Percentiles rank a stretch among this genome's conserved stretches.
Conservation (phyloP, 768 basidiomycete species). For the Porphyrellus cyaneotinctus region DNA sequence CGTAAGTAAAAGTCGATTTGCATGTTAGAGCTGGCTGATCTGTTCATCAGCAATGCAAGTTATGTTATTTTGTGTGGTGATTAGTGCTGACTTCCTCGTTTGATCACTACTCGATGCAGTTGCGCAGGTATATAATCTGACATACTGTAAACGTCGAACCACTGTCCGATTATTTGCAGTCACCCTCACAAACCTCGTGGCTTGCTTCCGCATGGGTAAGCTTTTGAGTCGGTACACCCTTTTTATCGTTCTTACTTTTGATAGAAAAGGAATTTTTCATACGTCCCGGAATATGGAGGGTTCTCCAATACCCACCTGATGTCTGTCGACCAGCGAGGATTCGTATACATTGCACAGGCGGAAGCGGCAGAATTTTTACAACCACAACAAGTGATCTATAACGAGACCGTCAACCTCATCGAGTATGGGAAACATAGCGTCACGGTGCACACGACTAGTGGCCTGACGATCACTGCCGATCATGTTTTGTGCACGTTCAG, state of each 20-base stretch:
- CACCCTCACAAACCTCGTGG: constrained; percentile 61
- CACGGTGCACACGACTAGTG: constrained; percentile 43
- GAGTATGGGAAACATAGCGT: constrained; percentile 44
- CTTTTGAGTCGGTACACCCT: neutral
- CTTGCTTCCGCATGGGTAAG: constrained; percentile 62
- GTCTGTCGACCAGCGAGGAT: constrained; percentile 59
- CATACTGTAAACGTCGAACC: neutral
- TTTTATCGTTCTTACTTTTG: neutral
- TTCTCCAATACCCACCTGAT: constrained; percentile 54
- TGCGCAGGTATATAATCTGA: constrained; percentile 24
- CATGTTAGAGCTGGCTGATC: neutral
- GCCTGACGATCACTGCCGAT: constrained; percentile 43
- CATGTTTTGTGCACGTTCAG: constrained; percentile 68
- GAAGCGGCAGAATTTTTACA: constrained; percentile 56
- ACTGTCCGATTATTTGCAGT: constrained; percentile 39
- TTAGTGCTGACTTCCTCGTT: constrained; percentile 1
- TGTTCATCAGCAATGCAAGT: constrained; percentile 29
- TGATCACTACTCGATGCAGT: constrained; percentile 4
- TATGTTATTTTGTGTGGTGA: neutral
- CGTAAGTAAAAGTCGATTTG: constrained; percentile 12
- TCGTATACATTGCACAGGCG: constrained; percentile 49
- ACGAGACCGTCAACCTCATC: constrained; percentile 48
- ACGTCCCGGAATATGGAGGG: constrained; percentile 47
- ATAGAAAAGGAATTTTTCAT: constrained; percentile 63
- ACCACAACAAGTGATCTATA: constrained; percentile 44